These are phyloP conservation scores for Psilocybe azurescens DNA, from an alignment of 768 basidiomycete species.

Conservation along the genomic window DNA sequence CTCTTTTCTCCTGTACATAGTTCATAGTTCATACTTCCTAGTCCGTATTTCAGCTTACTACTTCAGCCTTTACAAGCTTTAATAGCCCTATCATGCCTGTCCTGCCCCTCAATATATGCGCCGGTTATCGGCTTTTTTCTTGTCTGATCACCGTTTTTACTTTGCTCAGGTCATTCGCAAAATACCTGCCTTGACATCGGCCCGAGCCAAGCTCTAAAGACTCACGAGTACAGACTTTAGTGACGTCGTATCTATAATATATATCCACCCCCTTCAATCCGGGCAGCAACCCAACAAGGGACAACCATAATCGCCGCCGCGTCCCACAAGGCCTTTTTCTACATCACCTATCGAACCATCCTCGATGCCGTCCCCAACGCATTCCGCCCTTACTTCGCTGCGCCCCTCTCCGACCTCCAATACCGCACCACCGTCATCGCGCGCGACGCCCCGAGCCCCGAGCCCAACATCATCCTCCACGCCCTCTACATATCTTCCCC, in stretches of 20 bases:
- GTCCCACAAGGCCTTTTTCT: not conserved
- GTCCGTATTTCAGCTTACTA: too few species aligned
- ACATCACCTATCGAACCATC: not conserved
- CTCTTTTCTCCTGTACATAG: too few species aligned
- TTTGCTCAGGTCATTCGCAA: too few species aligned
- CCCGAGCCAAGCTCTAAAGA: too few species aligned
- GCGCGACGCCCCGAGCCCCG: constrained; percentile 45
- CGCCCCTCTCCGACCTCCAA: constrained; percentile 13
- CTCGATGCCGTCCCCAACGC: not conserved
- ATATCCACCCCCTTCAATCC: not conserved
- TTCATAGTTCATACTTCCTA: too few species aligned
- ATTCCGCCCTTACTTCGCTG: constrained; percentile 34
- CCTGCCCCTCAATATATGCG: constrained; percentile 6
- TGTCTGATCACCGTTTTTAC: too few species aligned
- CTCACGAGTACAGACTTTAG: too few species aligned
- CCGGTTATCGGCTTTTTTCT: constrained; percentile 15
- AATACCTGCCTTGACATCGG: too few species aligned
- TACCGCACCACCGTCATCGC: constrained; percentile 41
- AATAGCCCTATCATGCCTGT: too few species aligned
- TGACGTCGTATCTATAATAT: not conserved
- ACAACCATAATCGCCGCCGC: not conserved
- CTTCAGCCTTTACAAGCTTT: too few species aligned
- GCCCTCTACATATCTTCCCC: constrained; percentile 55
- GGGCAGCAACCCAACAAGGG: not conserved
- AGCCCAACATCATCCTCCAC: constrained; percentile 63